Conservation (phyloP, 441 rosid genomes). For the Pelargonium citronellum region DNA sequence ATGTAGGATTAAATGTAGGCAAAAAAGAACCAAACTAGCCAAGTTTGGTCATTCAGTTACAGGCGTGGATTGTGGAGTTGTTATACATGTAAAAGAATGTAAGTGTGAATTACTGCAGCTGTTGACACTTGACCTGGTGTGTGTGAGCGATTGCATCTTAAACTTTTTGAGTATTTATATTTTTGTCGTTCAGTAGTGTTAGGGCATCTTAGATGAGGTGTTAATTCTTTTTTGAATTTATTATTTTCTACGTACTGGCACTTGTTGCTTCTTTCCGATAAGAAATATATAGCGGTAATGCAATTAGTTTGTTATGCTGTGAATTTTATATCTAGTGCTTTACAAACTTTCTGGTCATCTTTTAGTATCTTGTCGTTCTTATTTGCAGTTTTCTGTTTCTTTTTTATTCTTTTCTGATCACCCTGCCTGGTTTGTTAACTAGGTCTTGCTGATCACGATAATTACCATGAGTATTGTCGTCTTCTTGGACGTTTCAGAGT, state of each 20-base stretch:
- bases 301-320: neutral
- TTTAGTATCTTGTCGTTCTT: no score
- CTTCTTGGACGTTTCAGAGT: constrained; percentile 96
- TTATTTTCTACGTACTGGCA: neutral
- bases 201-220: neutral
- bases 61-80: neutral
- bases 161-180: neutral
- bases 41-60: neutral
- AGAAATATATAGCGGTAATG: neutral
- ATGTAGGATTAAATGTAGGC: neutral
- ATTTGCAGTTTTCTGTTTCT: neutral
- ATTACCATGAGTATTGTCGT: constrained; percentile 97
- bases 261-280: neutral
- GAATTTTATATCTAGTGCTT: neutral
- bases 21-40: neutral
- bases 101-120: neutral
- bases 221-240: neutral
- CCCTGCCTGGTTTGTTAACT: constrained; percentile 19
- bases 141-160: neutral
- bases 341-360: neutral
- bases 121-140: neutral
- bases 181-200: neutral
- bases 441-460: constrained; percentile 99
- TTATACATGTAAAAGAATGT: neutral
- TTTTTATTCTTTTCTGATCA: neutral